These are phyloP conservation scores for Leccinellum albellum DNA, from an alignment of 768 basidiomycete species.

Conservation along the genomic window DNA sequence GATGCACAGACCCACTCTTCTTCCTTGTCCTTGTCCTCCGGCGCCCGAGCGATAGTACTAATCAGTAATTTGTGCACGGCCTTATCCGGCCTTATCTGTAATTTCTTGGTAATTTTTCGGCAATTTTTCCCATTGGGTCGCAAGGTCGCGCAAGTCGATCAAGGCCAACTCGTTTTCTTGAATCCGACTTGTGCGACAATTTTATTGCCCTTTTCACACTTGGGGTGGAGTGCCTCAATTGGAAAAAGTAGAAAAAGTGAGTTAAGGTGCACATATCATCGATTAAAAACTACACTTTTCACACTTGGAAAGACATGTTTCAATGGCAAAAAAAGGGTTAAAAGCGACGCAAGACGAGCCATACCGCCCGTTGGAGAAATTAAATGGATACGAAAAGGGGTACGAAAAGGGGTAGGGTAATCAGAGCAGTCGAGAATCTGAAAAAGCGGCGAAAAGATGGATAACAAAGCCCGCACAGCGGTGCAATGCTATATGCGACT, in stretches of 20 bases:
- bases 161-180: conserved; percentile 1
- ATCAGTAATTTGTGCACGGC: not conserved
- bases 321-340: too few species aligned
- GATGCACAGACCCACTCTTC: too few species aligned
- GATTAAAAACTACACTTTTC: not conserved
- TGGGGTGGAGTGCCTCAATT: too few species aligned
- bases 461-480: not conserved
- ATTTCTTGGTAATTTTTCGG: not conserved
- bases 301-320: too few species aligned
- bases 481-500: not conserved
- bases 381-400: not conserved
- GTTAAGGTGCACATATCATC: not conserved
- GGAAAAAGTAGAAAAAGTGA: not conserved
- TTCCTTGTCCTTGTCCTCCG: too few species aligned
- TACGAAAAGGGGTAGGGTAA: not conserved
- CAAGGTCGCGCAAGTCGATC: not conserved
- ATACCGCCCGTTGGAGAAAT: not conserved
- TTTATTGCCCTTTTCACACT: not conserved
- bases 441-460: not conserved
- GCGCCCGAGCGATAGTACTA: too few species aligned
- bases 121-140: not conserved
- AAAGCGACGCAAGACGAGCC: not conserved
- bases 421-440: not conserved
- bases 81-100: not conserved
- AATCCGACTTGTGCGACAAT: not conserved